Percentiles rank a stretch among this genome's conserved stretches.
Evolutionary conservation across 75 land plant species (phyloP).

Genomic region (Pseudotsuga menziesii): DNA sequence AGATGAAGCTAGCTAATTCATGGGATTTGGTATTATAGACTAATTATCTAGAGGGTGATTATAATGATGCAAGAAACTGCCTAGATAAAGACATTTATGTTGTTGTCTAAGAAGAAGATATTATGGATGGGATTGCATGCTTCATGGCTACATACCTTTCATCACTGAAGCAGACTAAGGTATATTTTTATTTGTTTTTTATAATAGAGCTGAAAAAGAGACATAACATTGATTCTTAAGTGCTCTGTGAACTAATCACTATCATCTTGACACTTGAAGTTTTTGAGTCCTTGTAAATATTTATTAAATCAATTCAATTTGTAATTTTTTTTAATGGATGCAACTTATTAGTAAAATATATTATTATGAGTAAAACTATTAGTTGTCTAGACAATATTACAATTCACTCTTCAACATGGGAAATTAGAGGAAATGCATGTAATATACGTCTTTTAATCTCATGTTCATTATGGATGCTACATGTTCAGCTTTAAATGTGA

Average conservation of each 20-base stretch:
- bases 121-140: slow-evolving; percentile 90
- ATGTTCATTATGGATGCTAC: too few species aligned
- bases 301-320: neutral
- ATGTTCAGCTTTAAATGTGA: too few species aligned
- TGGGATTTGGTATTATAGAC: slow-evolving; percentile 69
- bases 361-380: too few species aligned
- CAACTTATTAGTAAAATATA: too few species aligned
- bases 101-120: slow-evolving; percentile 81
- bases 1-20: slow-evolving; percentile 54
- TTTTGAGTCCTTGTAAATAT: neutral
- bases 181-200: slow-evolving; percentile 8
- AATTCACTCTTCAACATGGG: too few species aligned
- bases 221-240: too few species aligned
- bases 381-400: too few species aligned
- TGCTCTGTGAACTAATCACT: too few species aligned
- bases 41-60: slow-evolving; percentile 45
- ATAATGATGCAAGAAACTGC: slow-evolving; percentile 21
- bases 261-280: neutral
- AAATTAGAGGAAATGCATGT: too few species aligned
- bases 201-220: too few species aligned
- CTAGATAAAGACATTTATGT: slow-evolving; percentile 66
- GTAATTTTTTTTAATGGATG: neutral
- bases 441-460: too few species aligned
- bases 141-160: slow-evolving; percentile 83
- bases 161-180: slow-evolving; percentile 76